Base-by-base conservation (phyloP, 106 monocot genomes). In the Dendrobium chrysotoxum region DNA sequence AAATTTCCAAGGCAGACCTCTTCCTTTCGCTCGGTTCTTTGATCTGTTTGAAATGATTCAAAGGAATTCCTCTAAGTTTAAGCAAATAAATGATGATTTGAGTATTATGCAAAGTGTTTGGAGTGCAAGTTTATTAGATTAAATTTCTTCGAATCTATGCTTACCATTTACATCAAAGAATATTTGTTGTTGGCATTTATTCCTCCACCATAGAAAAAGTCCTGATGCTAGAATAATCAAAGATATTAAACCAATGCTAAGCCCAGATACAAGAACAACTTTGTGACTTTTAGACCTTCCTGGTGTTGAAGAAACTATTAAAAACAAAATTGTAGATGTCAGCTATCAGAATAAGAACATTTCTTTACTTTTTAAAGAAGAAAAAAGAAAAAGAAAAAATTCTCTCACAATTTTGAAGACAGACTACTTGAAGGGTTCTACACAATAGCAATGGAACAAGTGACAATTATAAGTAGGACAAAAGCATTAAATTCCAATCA, bases 1-100 rank as follows among this genome's bases (percentile, higher is more conserved):
- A 91, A 45, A 44, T 88, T 88, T 20, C 91, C 91, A 1, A 84
- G 82, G 78, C 85, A 75, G 28, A 86, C 80, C 13, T 88, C 80
- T 31, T 86, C 88, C 4, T 75, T 77, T 15, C 85, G 81, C 68
- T 84, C 70, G 21, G 40, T 42, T 74, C 41, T 18, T 74, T 74
- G 84, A 44, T 86, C 91, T 91, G 78, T 17, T n/a, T 42, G 74
- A 5, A 42, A n/a, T 74, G n/a, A 74, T 74, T 41, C 21, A 42
- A 71, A 71, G 28, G 15, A 41, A 81, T 61, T 50, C 11, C 15
- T 50, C 15, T 46, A 35, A 35, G 46, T 8, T 46, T 12, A 46
- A 46, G 46, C 46, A 7, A 11, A 46, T 46, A 46, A 46, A 46
- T 46, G 46, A 46, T 46, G 10, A 46, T 7, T 46, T 7, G 20